These are phyloP conservation scores for Sechiopsis laciniata DNA, from an alignment of 306 rosid genomes.

Conservation along the genomic window DNA sequence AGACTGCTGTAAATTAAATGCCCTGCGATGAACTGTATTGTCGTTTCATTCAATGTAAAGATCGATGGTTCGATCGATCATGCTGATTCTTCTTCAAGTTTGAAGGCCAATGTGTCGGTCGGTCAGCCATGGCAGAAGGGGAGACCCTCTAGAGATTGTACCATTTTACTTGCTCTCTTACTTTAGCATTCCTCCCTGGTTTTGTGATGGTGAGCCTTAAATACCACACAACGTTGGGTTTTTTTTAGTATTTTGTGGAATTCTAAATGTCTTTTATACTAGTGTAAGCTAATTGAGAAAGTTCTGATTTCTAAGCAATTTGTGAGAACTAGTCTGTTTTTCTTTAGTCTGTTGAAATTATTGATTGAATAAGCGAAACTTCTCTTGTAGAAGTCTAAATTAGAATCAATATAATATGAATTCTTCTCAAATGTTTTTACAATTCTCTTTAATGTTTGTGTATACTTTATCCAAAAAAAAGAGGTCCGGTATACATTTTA, in stretches of 20 bases:
- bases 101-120: neutral
- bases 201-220: neutral
- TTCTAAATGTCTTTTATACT: neutral
- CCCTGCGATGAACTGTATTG: neutral
- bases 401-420: too few relatives aligned
- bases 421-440: too few relatives aligned
- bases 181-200: conserved; percentile 5
- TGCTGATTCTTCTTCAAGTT: conserved; percentile 3
- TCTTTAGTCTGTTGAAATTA: neutral
- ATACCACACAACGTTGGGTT: neutral
- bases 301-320: neutral
- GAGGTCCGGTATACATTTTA: too few relatives aligned
- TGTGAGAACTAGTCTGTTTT: neutral
- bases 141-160: neutral
- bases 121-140: neutral
- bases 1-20: neutral
- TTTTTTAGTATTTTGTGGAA: neutral
- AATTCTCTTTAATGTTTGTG: too few relatives aligned
- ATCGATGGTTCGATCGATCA: neutral
- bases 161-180: neutral
- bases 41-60: conserved; percentile 1
- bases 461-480: too few relatives aligned
- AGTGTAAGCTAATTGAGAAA: conserved; percentile 1
- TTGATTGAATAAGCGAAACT: neutral
- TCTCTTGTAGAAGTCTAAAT: too few relatives aligned